Percentiles rank a stretch among this genome's conserved stretches.
These are phyloP conservation scores for Cryptococcus wingfieldii DNA, from an alignment of 1,284 basidiomycete genomes.

Conservation along the genomic window DNA sequence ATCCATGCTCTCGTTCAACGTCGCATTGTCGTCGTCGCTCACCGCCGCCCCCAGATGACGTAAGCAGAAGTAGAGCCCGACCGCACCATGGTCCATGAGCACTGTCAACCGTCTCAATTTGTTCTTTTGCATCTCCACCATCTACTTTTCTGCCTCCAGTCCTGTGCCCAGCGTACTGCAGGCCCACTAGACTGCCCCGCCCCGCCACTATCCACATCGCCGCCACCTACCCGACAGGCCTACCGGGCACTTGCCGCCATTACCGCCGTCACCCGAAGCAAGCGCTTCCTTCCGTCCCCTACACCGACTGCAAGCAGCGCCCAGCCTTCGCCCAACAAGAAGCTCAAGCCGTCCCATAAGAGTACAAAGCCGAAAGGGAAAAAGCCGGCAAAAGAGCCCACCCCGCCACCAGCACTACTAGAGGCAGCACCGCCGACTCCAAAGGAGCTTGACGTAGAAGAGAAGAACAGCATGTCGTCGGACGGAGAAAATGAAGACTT, in stretches of 20 bases:
- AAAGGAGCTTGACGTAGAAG: neutral
- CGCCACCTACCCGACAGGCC: too few relatives aligned
- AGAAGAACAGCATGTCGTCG: conserved; percentile 36
- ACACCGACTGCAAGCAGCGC: neutral
- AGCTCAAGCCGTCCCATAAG: neutral
- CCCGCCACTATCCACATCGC: too few relatives aligned
- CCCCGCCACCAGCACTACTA: neutral
- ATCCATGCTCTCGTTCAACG: too few relatives aligned
- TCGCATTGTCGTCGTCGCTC: too few relatives aligned
- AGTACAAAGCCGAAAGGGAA: neutral
- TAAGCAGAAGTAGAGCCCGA: neutral
- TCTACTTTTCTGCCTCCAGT: neutral
- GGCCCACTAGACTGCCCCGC: too few relatives aligned
- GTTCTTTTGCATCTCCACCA: neutral
- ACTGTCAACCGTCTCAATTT: neutral
- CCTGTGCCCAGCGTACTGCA: neutral
- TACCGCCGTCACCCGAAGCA: neutral
- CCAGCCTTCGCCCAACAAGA: neutral
- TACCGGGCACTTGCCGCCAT: neutral
- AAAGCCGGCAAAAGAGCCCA: neutral
- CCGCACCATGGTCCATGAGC: neutral
- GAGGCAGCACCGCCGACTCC: neutral
- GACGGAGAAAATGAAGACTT: conserved; percentile 43
- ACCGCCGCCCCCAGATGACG: too few relatives aligned
- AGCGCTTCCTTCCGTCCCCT: neutral